Evolutionary conservation across 306 rosid genomes (phyloP).

Genomic region (Citrullus mucosospermus): DNA sequence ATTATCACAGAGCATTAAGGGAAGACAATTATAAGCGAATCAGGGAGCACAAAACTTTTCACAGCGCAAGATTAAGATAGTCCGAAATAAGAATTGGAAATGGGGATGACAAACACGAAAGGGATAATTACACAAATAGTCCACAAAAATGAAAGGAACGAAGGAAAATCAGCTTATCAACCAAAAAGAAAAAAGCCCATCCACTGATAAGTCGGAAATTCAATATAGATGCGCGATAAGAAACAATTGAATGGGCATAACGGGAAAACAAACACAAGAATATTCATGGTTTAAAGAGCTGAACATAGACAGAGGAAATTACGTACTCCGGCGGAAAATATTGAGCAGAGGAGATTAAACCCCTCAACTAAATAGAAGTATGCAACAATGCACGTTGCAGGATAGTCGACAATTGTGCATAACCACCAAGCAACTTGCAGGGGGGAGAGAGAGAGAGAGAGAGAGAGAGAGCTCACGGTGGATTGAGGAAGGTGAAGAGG

Average conservation of each 20-base stretch:
- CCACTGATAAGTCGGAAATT: neutral
- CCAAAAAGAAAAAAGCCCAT: neutral
- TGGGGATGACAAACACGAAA: neutral
- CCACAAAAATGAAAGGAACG: neutral
- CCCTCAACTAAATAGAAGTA: neutral
- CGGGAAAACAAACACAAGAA: neutral
- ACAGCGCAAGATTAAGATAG: neutral
- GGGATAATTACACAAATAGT: neutral
- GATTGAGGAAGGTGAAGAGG: conserved; percentile 12
- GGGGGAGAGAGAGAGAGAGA: neutral
- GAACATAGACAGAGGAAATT: neutral
- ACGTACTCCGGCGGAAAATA: neutral
- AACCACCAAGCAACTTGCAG: neutral
- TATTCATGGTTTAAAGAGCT: neutral
- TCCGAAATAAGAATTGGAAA: neutral
- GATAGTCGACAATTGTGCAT: neutral
- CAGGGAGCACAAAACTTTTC: neutral
- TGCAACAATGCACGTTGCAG: neutral
- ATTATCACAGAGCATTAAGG: too few relatives aligned
- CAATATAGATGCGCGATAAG: too few relatives aligned
- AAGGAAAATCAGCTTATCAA: neutral
- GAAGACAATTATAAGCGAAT: neutral
- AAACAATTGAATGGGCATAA: neutral
- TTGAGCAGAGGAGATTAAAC: neutral
- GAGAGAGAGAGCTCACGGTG: conserved; percentile 17